phyloP scores from a whole-genome alignment of 495 filamentous ascomycete genomes.

The Tuber melanosporum region DNA sequence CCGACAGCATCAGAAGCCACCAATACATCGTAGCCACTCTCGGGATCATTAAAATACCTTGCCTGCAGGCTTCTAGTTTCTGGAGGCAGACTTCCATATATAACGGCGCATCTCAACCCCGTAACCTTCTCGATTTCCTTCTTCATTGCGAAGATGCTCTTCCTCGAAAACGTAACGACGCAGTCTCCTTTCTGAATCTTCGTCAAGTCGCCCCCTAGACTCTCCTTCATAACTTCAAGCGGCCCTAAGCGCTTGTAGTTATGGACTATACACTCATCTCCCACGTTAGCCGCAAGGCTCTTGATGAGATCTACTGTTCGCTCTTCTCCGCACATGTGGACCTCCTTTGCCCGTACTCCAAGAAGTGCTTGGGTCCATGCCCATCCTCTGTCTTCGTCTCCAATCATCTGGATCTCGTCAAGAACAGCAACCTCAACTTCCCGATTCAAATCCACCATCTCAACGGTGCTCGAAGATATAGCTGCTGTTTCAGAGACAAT shows the following conservation, averaged over 20 bases:
- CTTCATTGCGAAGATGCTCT: constrained; percentile 76
- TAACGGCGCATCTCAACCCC: constrained; percentile 72
- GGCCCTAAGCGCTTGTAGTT: constrained; percentile 76
- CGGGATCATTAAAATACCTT: constrained; percentile 81
- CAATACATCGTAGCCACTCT: constrained; percentile 90
- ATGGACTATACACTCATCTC: constrained; percentile 75
- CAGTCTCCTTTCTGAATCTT: constrained; percentile 84
- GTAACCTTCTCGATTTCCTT: constrained; percentile 67
- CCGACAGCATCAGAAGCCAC: constrained; percentile 95
- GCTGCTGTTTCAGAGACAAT: constrained; percentile 48
- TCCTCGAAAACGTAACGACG: constrained; percentile 73
- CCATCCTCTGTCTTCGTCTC: constrained; percentile 72
- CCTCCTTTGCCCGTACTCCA: constrained; percentile 73
- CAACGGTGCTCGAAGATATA: constrained; percentile 84
- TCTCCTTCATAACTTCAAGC: constrained; percentile 57
- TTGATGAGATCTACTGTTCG: constrained; percentile 72
- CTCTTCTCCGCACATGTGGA: constrained; percentile 91
- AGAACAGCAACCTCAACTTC: constrained; percentile 85
- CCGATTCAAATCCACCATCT: constrained; percentile 76
- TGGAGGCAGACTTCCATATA: constrained; percentile 88
- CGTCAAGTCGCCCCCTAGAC: constrained; percentile 56
- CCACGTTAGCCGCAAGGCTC: constrained; percentile 69
- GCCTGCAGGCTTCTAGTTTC: constrained; percentile 90
- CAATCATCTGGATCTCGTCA: constrained; percentile 98
- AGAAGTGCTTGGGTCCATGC: constrained; percentile 94